A percentile compares a stretch with the other conserved stretches of the same genome.
Evolutionary conservation across 768 basidiomycete species (phyloP).

Genomic region (Boletus coccyginus): DNA sequence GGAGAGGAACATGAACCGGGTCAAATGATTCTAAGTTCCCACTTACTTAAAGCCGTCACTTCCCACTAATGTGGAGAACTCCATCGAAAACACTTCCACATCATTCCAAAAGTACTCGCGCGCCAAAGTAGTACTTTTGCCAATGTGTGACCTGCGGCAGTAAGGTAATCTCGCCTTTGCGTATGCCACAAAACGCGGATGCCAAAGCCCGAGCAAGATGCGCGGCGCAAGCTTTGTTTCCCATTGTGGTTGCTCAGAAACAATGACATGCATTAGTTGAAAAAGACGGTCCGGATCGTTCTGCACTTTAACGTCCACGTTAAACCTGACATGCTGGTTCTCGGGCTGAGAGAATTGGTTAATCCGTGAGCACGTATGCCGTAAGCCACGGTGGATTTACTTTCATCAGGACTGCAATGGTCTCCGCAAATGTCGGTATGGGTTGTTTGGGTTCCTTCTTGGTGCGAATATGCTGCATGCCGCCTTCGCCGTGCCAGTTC

Average conservation of each 20-base stretch:
- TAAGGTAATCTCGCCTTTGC: slow-evolving; percentile 79
- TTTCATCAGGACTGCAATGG: slow-evolving; percentile 74
- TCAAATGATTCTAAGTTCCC: neutral
- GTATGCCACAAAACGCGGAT: slow-evolving; percentile 81
- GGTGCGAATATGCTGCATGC: slow-evolving; percentile 79
- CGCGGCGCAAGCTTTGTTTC: slow-evolving; percentile 75
- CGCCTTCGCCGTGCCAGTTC: slow-evolving; percentile 66
- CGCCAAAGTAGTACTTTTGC: slow-evolving; percentile 65
- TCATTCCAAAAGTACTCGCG: slow-evolving; percentile 87
- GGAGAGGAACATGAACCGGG: slow-evolving; percentile 4
- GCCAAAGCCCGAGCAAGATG: slow-evolving; percentile 82
- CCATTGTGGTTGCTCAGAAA: slow-evolving; percentile 67
- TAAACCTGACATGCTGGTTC: slow-evolving; percentile 71
- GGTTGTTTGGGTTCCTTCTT: slow-evolving; percentile 75
- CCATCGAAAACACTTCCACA: slow-evolving; percentile 84
- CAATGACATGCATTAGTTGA: slow-evolving; percentile 66
- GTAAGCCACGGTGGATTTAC: slow-evolving; percentile 37
- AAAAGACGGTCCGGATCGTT: slow-evolving; percentile 90
- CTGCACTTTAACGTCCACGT: slow-evolving; percentile 92
- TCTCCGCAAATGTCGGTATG: slow-evolving; percentile 89
- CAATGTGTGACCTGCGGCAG: slow-evolving; percentile 84
- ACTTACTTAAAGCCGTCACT: slow-evolving; percentile 69
- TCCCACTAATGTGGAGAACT: slow-evolving; percentile 68
- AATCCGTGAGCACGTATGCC: slow-evolving; percentile 4
- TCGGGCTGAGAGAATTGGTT: slow-evolving; percentile 48